A percentile compares a stretch with the other conserved stretches of the same genome.
Conservation (phyloP, 768 basidiomycete species). For the Gloeopeniophorella convolvens region DNA sequence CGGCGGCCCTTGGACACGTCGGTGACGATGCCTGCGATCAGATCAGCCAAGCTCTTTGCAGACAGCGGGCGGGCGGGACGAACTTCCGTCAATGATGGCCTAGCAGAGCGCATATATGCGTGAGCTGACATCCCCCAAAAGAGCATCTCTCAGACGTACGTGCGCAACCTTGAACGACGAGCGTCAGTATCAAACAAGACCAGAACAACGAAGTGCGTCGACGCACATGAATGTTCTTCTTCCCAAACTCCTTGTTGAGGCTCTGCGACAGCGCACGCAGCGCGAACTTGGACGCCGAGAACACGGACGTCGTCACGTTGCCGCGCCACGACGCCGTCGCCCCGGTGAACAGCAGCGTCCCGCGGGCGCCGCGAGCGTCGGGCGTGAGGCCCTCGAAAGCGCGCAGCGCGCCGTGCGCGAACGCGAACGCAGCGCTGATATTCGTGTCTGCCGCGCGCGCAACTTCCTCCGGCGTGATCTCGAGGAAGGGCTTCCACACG, state of each 20-base stretch:
- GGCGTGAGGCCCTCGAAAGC: conserved; percentile 30
- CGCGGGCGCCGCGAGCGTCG: conserved; percentile 31
- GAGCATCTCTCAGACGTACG: neutral
- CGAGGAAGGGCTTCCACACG: conserved; percentile 35
- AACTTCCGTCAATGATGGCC: conserved; percentile 66
- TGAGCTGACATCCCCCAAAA: too few relatives aligned
- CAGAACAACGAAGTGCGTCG: neutral
- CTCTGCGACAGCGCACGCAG: conserved; percentile 38
- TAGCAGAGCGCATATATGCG: conserved; percentile 25
- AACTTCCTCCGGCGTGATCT: conserved; percentile 33
- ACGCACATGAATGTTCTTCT: conserved; percentile 38
- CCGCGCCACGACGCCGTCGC: conserved; percentile 38
- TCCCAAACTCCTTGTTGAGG: conserved; percentile 39
- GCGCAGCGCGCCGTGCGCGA: conserved; percentile 30
- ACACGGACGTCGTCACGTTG: conserved; percentile 33
- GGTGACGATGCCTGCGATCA: conserved; percentile 25
- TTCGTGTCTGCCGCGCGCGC: conserved; percentile 28
- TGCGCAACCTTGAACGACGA: neutral
- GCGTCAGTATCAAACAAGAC: neutral
- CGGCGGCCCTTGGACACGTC: conserved; percentile 4
- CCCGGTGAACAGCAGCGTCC: conserved; percentile 39
- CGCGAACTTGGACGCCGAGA: conserved; percentile 38
- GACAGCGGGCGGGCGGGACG: neutral
- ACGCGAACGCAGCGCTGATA: conserved; percentile 35
- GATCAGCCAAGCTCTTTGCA: neutral